Evolutionary conservation across 192 early-diverging fungal genomes (phyloP), one percentile per base, ranked within the genome.

Genomic region (Chytriomyces sp.): DNA sequence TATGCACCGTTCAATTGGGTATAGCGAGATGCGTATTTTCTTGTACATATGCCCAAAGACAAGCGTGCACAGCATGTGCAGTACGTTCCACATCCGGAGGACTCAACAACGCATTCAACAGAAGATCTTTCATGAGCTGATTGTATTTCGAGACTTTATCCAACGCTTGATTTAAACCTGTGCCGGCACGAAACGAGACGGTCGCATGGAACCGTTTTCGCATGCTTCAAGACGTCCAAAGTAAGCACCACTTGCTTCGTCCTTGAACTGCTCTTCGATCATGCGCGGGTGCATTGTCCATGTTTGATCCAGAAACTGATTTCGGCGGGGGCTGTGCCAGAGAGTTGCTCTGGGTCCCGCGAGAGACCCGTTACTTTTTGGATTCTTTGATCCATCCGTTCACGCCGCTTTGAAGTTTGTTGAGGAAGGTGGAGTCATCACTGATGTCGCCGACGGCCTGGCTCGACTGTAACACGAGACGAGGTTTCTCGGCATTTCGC

Each of bases 181-280:
- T 99, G 82, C 99, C 98, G 9, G 97, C 94, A 74, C 94, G 91
- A 81, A 99, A 99, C 76, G 92, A 44, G 69, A 97, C 93, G 23
- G 98, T 99, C 0, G 96, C 96, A 75, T 98, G 97, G 87, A 96
- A 99, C 28, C 98, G 92, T 85, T 99, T n/a, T 99, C 11, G 98
- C 98, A 44, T 94, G 89, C 78, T 94, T 95, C 74, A 99, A 86
- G 60, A 98, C 91, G 50, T 97, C 96, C 71, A 99, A 87, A 7
- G 97, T 96, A 46, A 99, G 84, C 61, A 93, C 90, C 79, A 88
- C 68, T 64, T 81, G 72, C 67, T 97, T n/a, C 95, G 82, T 92
- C 93, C 86, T 94, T 94, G 48, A 99, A 83, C 84, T 97, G 95
- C 71, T 95, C 93, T 75, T 99, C 96, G 73, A 99, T 96, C n/a